A percentile compares a stretch with the other conserved stretches of the same genome.
phyloP scores from a whole-genome alignment of 2,329 filamentous ascomycete genomes.

The Cercospora sojina region DNA sequence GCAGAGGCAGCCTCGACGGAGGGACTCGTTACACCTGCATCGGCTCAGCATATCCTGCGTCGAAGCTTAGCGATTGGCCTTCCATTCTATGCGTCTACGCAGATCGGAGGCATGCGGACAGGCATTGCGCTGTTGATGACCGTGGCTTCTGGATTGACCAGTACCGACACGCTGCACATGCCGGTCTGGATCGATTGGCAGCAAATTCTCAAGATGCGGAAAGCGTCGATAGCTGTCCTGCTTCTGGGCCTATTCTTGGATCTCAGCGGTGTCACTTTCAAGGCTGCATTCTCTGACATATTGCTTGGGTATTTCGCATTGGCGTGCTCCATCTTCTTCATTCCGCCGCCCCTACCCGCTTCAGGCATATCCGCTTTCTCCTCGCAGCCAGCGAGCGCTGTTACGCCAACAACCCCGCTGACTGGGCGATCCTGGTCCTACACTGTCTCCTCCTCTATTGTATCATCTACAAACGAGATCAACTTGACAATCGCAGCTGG shows the following conservation, averaged over 20 bases:
- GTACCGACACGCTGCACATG: conserved; percentile 28
- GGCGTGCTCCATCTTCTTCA: conserved; percentile 44
- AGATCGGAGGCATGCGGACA: conserved; percentile 56
- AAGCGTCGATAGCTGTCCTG: conserved; percentile 40
- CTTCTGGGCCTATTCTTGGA: conserved; percentile 39
- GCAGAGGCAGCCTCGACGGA: conserved; percentile 13
- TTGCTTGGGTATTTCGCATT: conserved; percentile 51
- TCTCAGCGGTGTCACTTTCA: conserved; percentile 35
- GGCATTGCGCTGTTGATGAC: conserved; percentile 53
- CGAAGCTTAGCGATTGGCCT: conserved; percentile 39
- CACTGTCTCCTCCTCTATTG: conserved; percentile 33
- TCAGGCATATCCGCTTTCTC: conserved; percentile 4
- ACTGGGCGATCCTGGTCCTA: conserved; percentile 25
- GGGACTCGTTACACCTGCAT: conserved; percentile 18
- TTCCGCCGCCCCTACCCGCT: conserved; percentile 50
- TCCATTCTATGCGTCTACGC: conserved; percentile 57
- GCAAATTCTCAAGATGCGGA: conserved; percentile 40
- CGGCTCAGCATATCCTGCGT: conserved; percentile 25
- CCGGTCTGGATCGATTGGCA: conserved; percentile 31
- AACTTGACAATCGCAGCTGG: conserved; percentile 47
- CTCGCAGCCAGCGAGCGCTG: conserved; percentile 8
- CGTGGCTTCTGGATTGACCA: conserved; percentile 46
- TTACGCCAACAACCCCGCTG: conserved; percentile 17
- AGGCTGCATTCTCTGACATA: conserved; percentile 33
- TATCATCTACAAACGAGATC: conserved; percentile 42